A percentile compares a stretch with the other conserved stretches of the same genome.
Conservation (phyloP, 1,284 basidiomycete genomes). For the Apiotrichum akiyoshidainum region DNA sequence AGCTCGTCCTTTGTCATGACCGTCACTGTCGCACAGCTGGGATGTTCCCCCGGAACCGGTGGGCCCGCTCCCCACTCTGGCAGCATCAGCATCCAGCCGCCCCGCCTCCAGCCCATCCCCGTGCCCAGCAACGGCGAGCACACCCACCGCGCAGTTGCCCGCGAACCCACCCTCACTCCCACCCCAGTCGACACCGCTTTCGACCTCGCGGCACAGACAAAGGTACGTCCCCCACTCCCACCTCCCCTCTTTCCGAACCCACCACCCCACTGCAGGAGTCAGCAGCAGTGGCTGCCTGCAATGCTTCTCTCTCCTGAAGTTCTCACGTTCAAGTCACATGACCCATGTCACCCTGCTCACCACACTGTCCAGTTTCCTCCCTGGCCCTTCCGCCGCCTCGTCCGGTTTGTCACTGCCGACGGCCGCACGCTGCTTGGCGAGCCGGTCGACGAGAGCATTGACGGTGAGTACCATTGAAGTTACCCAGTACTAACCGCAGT, state of each 20-base stretch:
- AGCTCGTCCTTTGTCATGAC: slow-evolving; percentile 1
- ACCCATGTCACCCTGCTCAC: background rate
- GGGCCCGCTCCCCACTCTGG: background rate
- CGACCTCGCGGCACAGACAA: background rate
- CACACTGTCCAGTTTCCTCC: background rate
- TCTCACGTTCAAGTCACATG: too few relatives aligned
- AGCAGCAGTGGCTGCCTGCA: background rate
- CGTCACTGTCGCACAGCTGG: background rate
- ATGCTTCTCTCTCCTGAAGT: background rate
- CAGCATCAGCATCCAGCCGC: background rate
- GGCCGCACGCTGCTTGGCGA: slow-evolving; percentile 29
- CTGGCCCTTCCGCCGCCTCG: slow-evolving; percentile 29
- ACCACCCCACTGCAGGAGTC: too few relatives aligned
- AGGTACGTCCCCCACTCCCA: background rate
- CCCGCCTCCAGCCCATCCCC: background rate
- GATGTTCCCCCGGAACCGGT: background rate
- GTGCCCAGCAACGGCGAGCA: background rate
- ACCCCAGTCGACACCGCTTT: background rate
- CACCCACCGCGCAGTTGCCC: background rate
- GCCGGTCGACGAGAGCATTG: slow-evolving; percentile 32
- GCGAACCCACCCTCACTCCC: background rate
- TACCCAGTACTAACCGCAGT: slow-evolving; percentile 24
- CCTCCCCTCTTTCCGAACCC: too few relatives aligned
- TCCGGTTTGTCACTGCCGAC: slow-evolving; percentile 29
- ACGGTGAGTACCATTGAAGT: slow-evolving; percentile 22